Conservation (phyloP, 208 protist genomes). For the Acanthamoeba divionensis region DNA sequence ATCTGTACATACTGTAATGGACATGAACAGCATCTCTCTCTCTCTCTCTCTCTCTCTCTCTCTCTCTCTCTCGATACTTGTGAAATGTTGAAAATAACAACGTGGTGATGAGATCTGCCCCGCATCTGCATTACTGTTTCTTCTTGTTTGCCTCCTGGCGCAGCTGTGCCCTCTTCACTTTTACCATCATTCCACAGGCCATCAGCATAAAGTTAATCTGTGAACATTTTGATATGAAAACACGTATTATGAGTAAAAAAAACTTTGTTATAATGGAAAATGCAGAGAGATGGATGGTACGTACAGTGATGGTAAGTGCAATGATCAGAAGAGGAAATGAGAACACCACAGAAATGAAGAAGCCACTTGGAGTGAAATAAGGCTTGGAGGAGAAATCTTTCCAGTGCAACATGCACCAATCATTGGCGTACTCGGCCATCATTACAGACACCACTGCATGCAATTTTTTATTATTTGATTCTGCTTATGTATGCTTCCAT, state of each 20-base stretch:
- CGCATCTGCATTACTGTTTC: no score
- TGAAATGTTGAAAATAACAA: no score
- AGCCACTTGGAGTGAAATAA: conserved; percentile 18
- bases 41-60: no score
- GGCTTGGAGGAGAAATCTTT: not conserved
- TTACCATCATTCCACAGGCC: not conserved
- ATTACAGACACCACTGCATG: not conserved
- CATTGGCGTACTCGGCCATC: not conserved
- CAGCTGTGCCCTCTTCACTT: not conserved
- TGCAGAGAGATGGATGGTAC: not conserved
- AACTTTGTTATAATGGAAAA: not conserved
- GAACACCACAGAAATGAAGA: conserved; percentile 3
- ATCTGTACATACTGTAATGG: no score
- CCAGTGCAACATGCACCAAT: not conserved
- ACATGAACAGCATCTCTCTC: no score
- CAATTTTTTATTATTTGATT: not conserved
- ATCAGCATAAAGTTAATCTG: not conserved
- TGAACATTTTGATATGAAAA: not conserved
- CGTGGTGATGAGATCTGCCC: no score
- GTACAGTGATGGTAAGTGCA: not conserved
- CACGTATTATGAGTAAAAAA: not conserved
- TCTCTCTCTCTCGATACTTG: no score
- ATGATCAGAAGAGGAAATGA: not conserved
- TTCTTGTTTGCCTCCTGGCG: not conserved
- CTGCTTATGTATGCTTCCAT: not conserved